Percentiles rank a stretch among this genome's conserved stretches.
phyloP scores from a whole-genome alignment of 2,329 filamentous ascomycete species.

The Phyllosticta capitalensis region DNA sequence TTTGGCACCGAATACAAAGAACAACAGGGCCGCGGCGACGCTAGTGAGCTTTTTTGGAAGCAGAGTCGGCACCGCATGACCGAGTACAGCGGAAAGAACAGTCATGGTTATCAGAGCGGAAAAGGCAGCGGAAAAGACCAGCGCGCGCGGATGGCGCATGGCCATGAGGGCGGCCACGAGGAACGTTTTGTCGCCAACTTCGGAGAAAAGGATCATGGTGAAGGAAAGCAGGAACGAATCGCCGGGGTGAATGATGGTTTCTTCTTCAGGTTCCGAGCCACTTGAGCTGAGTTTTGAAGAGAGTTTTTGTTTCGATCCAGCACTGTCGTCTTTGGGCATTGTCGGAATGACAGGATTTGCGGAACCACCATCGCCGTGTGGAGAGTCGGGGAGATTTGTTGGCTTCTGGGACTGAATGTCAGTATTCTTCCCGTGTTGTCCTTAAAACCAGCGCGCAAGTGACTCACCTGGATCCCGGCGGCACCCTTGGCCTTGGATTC shows the following conservation, averaged over 20 bases:
- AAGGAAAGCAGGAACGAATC: slow-evolving; percentile 89
- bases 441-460: neutral
- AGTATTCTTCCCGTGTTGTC: neutral
- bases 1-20: slow-evolving; percentile 80
- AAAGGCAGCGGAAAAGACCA: slow-evolving; percentile 94
- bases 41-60: slow-evolving; percentile 88
- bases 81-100: slow-evolving; percentile 80
- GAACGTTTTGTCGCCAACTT: slow-evolving; percentile 98
- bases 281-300: slow-evolving; percentile 11
- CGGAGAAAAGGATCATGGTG: slow-evolving; percentile 95
- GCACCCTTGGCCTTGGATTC: slow-evolving; percentile 31
- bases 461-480: slow-evolving; percentile 46
- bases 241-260: slow-evolving; percentile 62
- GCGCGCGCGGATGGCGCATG: slow-evolving; percentile 89
- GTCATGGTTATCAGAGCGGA: slow-evolving; percentile 90
- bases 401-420: slow-evolving; percentile 54
- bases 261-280: slow-evolving; percentile 24
- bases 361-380: slow-evolving; percentile 50
- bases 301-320: slow-evolving; percentile 36
- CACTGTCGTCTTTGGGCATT: slow-evolving; percentile 45
- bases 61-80: slow-evolving; percentile 81
- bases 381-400: slow-evolving; percentile 66
- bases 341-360: slow-evolving; percentile 57
- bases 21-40: slow-evolving; percentile 73
- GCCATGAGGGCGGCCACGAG: slow-evolving; percentile 95